Evolutionary conservation across 306 rosid genomes (phyloP), one percentile per base, ranked within the genome.

Genomic region (Cercis canadensis): DNA sequence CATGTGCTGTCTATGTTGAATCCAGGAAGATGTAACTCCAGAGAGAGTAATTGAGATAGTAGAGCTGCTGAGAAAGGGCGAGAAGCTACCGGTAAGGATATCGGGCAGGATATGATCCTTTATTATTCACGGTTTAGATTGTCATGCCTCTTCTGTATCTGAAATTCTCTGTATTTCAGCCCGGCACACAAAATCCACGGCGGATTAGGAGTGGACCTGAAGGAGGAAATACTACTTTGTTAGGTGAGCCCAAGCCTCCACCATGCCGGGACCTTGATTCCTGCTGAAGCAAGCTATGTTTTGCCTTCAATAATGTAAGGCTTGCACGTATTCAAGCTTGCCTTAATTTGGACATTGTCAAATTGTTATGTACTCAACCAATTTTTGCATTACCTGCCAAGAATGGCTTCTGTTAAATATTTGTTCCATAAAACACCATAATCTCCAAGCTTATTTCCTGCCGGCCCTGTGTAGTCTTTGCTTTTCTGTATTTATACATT

Each of bases 21-120:
- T 78, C 29, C 91, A 94, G 99, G 99, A 94, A 89, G 99, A 94
- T 68, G 91, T 91, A 74, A 91, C 99, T 57, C 97, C 97, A 5
- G 79, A 82, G 72, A 78, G 72, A 53, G 92, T 94, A 17, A 88
- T 94, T 43, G 96, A 94, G 80, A 78, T 94, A 78, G 96, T 91
- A 31, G 97, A 94, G 78, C 69, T 14, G 81, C 78, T 94, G 62
- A 86, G 92, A 70, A 89, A 67, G 87, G 99, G 99, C 0, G 90
- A 89, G 85, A 94, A 94, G 81, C 99, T 81, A 7, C 96, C 81
- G 87, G 97, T 91, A 87, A 89, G 96, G 44, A 69, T 57, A 63
- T 68, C 60, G n/a, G 19, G 36, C 34, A 10, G 14, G 7, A 41
- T 15, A 41, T 8, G 37, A 40, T 65, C 40, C 18, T 31, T 59